These are phyloP conservation scores for Poteriospumella lacustris DNA, from an alignment of 108 stramenopile species.

Conservation along the genomic window DNA sequence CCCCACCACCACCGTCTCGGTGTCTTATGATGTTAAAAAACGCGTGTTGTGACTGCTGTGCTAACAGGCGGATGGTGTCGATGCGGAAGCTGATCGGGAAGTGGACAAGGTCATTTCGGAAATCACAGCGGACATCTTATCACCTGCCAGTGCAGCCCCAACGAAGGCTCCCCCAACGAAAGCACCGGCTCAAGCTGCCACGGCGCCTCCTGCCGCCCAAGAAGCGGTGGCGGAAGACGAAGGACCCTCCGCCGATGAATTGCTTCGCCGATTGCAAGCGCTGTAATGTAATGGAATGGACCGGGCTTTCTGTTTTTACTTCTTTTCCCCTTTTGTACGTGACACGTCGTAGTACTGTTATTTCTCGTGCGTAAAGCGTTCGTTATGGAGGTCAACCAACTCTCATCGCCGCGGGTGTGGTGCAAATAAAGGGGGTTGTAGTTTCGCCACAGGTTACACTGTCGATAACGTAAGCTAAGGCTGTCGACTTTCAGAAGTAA, in stretches of 20 bases:
- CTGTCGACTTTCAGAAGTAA: too few species aligned
- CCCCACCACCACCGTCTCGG: not conserved
- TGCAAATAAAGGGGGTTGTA: too few species aligned
- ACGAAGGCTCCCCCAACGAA: not conserved
- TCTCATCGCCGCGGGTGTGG: too few species aligned
- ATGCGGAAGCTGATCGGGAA: conserved; percentile 24
- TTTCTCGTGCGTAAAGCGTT: too few species aligned
- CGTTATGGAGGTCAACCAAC: too few species aligned
- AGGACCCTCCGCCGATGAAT: not conserved
- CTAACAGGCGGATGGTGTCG: not conserved
- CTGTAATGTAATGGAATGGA: not conserved
- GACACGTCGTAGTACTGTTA: not conserved
- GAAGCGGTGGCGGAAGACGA: not conserved
- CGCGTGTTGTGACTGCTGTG: not conserved
- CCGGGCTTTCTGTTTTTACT: not conserved
- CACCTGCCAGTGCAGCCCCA: not conserved
- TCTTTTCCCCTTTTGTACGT: not conserved
- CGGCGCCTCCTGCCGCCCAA: not conserved
- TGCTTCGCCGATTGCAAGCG: not conserved
- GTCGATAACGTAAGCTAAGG: too few species aligned
- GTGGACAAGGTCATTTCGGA: conserved; percentile 4
- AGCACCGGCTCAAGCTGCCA: not conserved
- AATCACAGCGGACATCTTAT: conserved; percentile 18
- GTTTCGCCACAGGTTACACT: too few species aligned
- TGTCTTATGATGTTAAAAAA: not conserved